phyloP scores from a whole-genome alignment of 106 monocot species.

The Chionographis japonica region DNA sequence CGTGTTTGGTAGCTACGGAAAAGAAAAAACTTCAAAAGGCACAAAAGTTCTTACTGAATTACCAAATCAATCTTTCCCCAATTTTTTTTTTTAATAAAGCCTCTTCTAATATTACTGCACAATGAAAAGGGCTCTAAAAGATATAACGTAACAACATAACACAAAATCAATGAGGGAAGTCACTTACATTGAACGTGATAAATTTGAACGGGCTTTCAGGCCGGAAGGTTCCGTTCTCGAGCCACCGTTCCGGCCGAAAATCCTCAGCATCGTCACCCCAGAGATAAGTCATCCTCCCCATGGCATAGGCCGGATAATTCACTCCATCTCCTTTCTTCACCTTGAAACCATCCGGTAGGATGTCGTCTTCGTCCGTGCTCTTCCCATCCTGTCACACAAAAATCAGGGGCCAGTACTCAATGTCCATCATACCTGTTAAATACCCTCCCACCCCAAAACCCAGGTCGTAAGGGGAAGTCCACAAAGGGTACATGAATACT shows the following conservation, averaged over 20 bases:
- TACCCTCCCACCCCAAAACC: neutral
- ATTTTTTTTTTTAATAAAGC: too few relatives aligned
- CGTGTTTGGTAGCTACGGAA: too few relatives aligned
- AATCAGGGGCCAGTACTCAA: neutral
- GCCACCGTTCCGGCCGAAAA: constrained; percentile 38
- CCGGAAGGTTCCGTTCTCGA: constrained; percentile 21
- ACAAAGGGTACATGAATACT: too few relatives aligned
- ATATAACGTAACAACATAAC: neutral
- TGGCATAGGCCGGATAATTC: constrained; percentile 26
- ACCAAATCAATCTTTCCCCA: too few relatives aligned
- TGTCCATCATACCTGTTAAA: neutral
- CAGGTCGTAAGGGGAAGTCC: too few relatives aligned
- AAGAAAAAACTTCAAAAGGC: too few relatives aligned
- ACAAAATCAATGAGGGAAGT: neutral
- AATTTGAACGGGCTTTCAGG: constrained; percentile 44
- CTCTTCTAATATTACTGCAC: too few relatives aligned
- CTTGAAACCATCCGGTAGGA: constrained; percentile 34
- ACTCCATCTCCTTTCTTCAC: constrained; percentile 43
- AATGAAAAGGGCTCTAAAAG: neutral
- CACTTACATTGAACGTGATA: constrained; percentile 25
- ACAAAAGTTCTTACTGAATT: too few relatives aligned
- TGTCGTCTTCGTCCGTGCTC: constrained; percentile 29
- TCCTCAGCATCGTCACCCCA: constrained; percentile 52
- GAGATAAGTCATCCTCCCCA: constrained; percentile 40
- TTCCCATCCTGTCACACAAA: constrained; percentile 17